phyloP scores from a whole-genome alignment of 495 filamentous ascomycete species.

The Daldinia decipiens region DNA sequence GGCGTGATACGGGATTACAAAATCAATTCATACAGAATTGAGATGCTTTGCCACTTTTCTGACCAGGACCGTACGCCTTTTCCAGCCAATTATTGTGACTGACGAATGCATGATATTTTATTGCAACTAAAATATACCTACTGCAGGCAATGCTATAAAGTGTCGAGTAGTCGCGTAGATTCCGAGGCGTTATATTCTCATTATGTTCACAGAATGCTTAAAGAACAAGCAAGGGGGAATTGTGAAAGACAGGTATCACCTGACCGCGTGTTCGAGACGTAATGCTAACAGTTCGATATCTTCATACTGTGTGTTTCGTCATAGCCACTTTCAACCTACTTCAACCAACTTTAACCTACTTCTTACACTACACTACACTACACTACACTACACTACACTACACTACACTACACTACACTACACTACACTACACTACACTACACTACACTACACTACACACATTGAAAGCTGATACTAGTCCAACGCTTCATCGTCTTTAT shows the following conservation, averaged over 20 bases:
- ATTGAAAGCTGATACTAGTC: background rate
- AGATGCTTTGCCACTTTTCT: constrained; percentile 44
- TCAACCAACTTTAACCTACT: too few relatives aligned
- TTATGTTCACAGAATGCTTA: too few relatives aligned
- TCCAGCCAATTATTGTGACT: background rate
- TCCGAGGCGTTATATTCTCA: background rate
- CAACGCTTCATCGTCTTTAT: background rate
- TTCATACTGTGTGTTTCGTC: constrained; percentile 32
- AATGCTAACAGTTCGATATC: constrained; percentile 11
- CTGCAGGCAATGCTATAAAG: background rate
- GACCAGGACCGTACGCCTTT: background rate
- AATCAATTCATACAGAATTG: constrained; percentile 48
- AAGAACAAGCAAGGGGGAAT: background rate
- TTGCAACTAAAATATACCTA: background rate
- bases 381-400: background rate
- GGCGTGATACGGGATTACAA: constrained; percentile 51
- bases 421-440: background rate
- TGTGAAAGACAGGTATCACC: constrained; percentile 14
- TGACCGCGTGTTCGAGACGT: constrained; percentile 32
- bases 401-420: background rate
- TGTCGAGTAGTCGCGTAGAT: background rate
- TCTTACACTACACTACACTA: too few relatives aligned
- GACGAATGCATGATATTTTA: constrained; percentile 1
- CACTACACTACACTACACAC: background rate
- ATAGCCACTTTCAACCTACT: constrained; percentile 19